Evolutionary conservation across 1,284 basidiomycete genomes (phyloP).

Genomic region (Ceratobasidium sp.): DNA sequence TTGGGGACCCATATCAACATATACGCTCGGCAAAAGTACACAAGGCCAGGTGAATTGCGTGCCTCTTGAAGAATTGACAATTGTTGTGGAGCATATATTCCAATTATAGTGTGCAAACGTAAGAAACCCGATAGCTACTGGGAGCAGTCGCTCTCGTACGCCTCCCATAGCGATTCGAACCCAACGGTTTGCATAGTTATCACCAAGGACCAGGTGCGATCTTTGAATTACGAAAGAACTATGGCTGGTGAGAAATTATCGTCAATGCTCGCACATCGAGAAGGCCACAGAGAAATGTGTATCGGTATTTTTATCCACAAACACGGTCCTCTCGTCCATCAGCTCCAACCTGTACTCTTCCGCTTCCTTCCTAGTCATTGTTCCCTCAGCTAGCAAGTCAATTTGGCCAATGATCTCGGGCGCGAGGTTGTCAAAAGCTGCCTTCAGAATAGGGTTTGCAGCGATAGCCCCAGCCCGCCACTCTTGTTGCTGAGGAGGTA

Average conservation of each 20-base stretch:
- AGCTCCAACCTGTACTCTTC: constrained; percentile 14
- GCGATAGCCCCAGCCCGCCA: constrained; percentile 9
- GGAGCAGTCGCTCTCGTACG: too few relatives aligned
- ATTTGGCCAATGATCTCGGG: constrained; percentile 11
- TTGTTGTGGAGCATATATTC: too few relatives aligned
- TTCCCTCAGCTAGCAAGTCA: background rate
- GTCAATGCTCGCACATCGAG: constrained; percentile 12
- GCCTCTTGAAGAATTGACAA: too few relatives aligned
- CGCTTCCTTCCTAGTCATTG: constrained; percentile 6
- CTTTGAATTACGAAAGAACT: too few relatives aligned
- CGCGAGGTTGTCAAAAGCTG: background rate
- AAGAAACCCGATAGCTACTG: too few relatives aligned
- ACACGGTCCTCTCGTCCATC: constrained; percentile 21
- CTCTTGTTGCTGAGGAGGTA: constrained; percentile 48
- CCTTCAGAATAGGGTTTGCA: constrained; percentile 4
- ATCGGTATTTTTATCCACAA: background rate
- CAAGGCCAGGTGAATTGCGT: too few relatives aligned
- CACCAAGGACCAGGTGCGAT: background rate
- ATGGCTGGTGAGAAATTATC: too few relatives aligned
- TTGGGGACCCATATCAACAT: too few relatives aligned
- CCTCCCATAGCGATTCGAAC: too few relatives aligned
- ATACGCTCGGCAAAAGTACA: too few relatives aligned
- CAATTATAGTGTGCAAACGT: too few relatives aligned
- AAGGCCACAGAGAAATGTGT: background rate
- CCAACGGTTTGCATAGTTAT: too few relatives aligned